These are phyloP conservation scores for Fragaria nilgerrensis DNA, from an alignment of 306 rosid species.

Conservation along the genomic window DNA sequence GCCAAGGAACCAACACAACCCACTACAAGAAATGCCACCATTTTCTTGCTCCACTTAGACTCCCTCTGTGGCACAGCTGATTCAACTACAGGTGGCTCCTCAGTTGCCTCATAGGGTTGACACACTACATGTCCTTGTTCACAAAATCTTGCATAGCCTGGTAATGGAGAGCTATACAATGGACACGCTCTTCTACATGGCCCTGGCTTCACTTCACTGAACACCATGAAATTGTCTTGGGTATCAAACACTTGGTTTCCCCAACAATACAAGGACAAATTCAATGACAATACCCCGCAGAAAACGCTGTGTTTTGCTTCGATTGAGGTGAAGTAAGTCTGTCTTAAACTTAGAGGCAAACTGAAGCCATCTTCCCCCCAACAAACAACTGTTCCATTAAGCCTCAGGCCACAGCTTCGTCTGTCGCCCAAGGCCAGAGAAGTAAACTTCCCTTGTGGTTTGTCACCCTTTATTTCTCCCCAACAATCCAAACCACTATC, in stretches of 20 bases:
- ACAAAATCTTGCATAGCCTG: constrained; percentile 29
- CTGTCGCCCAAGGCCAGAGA: constrained; percentile 73
- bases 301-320: constrained; percentile 60
- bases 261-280: constrained; percentile 73
- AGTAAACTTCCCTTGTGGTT: constrained; percentile 44
- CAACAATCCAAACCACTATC: constrained; percentile 52
- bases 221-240: constrained; percentile 36
- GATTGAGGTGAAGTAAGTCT: constrained; percentile 38
- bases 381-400: constrained; percentile 41
- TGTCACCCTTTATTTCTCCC: constrained; percentile 45
- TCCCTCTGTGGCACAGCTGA: neutral
- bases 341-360: constrained; percentile 43
- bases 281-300: constrained; percentile 45
- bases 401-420: constrained; percentile 58
- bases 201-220: constrained; percentile 62
- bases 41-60: constrained; percentile 45
- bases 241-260: constrained; percentile 37
- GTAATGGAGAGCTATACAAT: constrained; percentile 16
- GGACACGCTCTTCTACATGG: constrained; percentile 56
- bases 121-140: constrained; percentile 36
- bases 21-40: constrained; percentile 69
- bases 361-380: constrained; percentile 70
- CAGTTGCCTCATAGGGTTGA: constrained; percentile 22
- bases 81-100: neutral
- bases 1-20: constrained; percentile 71